These are phyloP conservation scores for Hyaloscypha variabilis DNA, from an alignment of 495 filamentous ascomycete genomes.

Conservation along the genomic window DNA sequence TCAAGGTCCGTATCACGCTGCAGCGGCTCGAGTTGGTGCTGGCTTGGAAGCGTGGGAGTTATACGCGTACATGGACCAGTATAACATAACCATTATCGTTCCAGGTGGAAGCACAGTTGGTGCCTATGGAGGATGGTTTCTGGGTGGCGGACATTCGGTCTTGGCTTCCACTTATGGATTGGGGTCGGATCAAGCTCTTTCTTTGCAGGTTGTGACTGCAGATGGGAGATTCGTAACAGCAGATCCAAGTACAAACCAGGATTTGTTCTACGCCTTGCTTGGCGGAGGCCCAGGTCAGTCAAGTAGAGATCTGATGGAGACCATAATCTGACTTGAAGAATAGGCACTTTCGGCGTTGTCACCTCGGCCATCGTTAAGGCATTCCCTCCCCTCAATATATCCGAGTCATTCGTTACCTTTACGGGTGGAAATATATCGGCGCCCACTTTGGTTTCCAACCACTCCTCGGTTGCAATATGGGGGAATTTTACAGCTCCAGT, in stretches of 20 bases:
- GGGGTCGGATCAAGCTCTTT: conserved; percentile 59
- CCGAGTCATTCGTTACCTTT: conserved; percentile 38
- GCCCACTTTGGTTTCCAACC: conserved; percentile 4
- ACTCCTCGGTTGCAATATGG: conserved; percentile 16
- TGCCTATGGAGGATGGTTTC: conserved; percentile 49
- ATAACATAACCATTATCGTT: conserved; percentile 52
- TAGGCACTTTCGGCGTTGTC: conserved; percentile 51
- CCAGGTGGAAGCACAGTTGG: conserved; percentile 55
- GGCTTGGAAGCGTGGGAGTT: conserved; percentile 58
- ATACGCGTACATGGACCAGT: conserved; percentile 42
- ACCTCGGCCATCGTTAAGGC: conserved; percentile 46
- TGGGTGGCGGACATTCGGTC: conserved; percentile 63
- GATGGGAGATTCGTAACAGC: conserved; percentile 45
- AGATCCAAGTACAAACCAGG: conserved; percentile 45
- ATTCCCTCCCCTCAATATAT: conserved; percentile 19
- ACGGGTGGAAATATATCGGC: conserved; percentile 45
- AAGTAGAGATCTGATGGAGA: conserved; percentile 12
- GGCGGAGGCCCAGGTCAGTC: conserved; percentile 47
- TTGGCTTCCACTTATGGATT: conserved; percentile 56
- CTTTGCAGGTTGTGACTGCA: conserved; percentile 59
- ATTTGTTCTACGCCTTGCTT: conserved; percentile 62
- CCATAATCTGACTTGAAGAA: conserved; percentile 10
- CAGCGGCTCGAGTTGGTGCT: conserved; percentile 48
- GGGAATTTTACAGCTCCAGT: conserved; percentile 23
- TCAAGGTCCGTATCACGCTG: conserved; percentile 42